Evolutionary conservation across 2,329 filamentous ascomycete genomes (phyloP), one percentile per base, ranked within the genome.

Genomic region (Calonectria pseudoreteaudii): DNA sequence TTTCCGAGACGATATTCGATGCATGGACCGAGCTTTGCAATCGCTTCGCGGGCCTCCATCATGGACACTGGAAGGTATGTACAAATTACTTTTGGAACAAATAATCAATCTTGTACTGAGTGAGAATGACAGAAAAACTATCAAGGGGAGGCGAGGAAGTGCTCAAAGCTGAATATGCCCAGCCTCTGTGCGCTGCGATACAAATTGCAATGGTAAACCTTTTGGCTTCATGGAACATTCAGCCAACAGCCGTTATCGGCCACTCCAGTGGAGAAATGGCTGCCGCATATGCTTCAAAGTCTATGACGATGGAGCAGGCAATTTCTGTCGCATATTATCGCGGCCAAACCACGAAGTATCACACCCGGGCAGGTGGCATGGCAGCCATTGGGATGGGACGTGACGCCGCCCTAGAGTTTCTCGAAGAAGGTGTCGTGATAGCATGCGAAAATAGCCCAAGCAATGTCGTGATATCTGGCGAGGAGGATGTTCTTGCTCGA

Each of bases 121-220:
- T 47, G 20, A 13, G 0, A 53, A 53, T 34, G 50, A n/a, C 50
- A 53, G 50, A 53, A 31, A 53, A 53, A 18, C 28, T 53, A 53
- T 53, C 16, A 0, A 31, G 5, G 14, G 50, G 50, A 30, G 50
- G 50, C 7, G 50, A 53, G 9, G 50, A 53, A 31, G 8, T 53
- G 3, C 50, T 53, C 26, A 53, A 53, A 18, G 50, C 50, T 18
- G 50, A 53, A 31, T 53, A 53, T 11, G 50, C 79, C 30, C 86
- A 88, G 67, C 82, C 87, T 0, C 56, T 86, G 0, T 87, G 83
- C 65, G 87, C 86, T 0, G 84, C 85, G 0, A 36, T 88, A 0
- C 87, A 88, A 72, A 77, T 88, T 11, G 85, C 78, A 2, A 70
- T 88, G 0, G 80, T 86, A 0, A 81, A 86, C n/a, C 76, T 87